Conservation (phyloP, 129 eudicot species). For the Helichrysum umbraculigerum region DNA sequence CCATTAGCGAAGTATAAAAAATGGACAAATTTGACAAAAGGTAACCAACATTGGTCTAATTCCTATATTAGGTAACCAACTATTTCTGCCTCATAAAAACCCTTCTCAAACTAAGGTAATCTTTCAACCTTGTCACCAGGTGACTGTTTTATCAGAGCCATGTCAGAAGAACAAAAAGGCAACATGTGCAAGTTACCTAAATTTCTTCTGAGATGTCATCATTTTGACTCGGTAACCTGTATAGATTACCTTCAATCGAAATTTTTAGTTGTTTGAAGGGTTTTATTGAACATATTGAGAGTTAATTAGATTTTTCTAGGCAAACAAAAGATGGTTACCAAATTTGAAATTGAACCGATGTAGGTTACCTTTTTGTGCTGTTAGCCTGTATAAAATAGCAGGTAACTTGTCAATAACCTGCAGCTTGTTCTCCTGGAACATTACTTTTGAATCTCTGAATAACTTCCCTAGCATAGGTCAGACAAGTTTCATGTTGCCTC, state of each 20-base stretch:
- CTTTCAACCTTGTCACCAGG: neutral
- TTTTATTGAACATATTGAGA: neutral
- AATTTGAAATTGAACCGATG: neutral
- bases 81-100: too few species aligned
- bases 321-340: slow-evolving; percentile 20
- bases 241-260: neutral
- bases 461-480: slow-evolving; percentile 73
- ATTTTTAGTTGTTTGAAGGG: neutral
- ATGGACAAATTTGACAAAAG: neutral
- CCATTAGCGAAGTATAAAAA: slow-evolving; percentile 17
- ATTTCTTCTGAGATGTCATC: neutral
- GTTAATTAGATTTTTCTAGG: neutral
- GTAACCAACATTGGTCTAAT: slow-evolving; percentile 6
- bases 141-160: neutral
- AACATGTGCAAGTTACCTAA: slow-evolving; percentile 8
- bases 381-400: neutral
- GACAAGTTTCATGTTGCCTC: slow-evolving; percentile 93
- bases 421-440: slow-evolving; percentile 31
- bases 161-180: neutral
- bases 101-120: slow-evolving; percentile 1
- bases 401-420: slow-evolving; percentile 49
- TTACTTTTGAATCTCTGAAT: slow-evolving; percentile 59
- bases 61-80: neutral
- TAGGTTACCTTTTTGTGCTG: slow-evolving; percentile 2
- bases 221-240: neutral